Base-by-base conservation (phyloP, 2,329 filamentous ascomycete species). In the Fusarium sp. region DNA sequence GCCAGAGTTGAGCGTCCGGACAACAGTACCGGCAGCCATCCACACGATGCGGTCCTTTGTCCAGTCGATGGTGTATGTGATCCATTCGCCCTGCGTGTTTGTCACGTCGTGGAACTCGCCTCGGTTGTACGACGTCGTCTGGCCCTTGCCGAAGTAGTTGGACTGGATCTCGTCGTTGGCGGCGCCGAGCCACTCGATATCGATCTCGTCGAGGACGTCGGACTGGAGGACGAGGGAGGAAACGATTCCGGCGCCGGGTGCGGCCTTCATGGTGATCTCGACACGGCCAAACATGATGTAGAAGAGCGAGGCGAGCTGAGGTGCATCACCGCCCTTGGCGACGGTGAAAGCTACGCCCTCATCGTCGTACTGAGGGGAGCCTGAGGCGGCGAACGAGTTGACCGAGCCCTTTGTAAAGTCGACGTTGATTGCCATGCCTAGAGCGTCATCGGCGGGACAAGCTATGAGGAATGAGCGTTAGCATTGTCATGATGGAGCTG, bases 221-320 rank as follows among this genome's bases (percentile, higher is more conserved):
- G 95, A 98, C 84, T 97, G 92, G 74, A 99, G 87, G 10, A 99
- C 95, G 14, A 97, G 89, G 54, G 95, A 97, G 83, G 94, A 98
- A 75, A 99, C 95, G 78, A 99, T 98, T 69, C 97, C 97, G 11
- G 90, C 92, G 9, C 97, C 97, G 0, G 95, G 92, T 11, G 97
- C 95, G 30, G 94, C 92, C 84, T 96, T 95, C 86, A 98, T 89
- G 35, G 91, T 92, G 76, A 95, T 90, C 75, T 97, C 93, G 80
- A 98, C 94, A 73, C 92, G 93, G 76, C 97, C 97, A 82, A 98
- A 99, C 97, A 99, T 98, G 86, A 99, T 98, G 88, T 98, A 98
- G 90, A 97, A 98, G 79, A 97, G 91, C 71, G 95, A 97, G 74
- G 89, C 89, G 71, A 99, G 90, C 82, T 96, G 93, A 0, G 97